Percentiles rank a stretch among this genome's conserved stretches.
These are phyloP conservation scores for Crithidia brevicula DNA, from an alignment of 208 protist species.

Conservation along the genomic window DNA sequence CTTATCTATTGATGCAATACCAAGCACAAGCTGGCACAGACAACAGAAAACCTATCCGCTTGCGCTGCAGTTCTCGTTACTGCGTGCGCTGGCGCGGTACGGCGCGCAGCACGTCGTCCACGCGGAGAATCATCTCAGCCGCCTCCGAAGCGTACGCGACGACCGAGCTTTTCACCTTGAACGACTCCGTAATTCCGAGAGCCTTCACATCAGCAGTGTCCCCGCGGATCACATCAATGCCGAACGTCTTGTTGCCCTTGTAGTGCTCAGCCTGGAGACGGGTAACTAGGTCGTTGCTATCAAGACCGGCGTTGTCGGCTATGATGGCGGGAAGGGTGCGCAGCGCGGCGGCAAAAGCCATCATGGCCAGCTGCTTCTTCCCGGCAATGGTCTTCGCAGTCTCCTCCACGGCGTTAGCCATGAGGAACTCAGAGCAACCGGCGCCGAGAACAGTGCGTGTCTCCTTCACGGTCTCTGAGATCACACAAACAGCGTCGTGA, in stretches of 20 bases:
- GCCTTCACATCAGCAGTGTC: slow-evolving; percentile 94
- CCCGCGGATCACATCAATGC: slow-evolving; percentile 96
- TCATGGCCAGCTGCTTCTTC: slow-evolving; percentile 91
- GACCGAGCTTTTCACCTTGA: slow-evolving; percentile 97
- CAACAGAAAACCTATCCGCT: too few relatives aligned
- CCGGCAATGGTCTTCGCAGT: slow-evolving; percentile 86
- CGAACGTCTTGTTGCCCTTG: slow-evolving; percentile 64
- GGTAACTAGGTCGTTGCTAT: slow-evolving; percentile 97
- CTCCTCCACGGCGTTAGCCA: slow-evolving; percentile 98
- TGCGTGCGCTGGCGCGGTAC: slow-evolving; percentile 93
- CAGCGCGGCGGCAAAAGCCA: slow-evolving; percentile 98
- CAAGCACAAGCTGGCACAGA: too few relatives aligned
- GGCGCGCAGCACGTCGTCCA: slow-evolving; percentile 98
- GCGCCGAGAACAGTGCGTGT: slow-evolving; percentile 97
- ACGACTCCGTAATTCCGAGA: slow-evolving; percentile 98
- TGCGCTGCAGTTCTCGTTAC: neutral
- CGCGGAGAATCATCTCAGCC: slow-evolving; percentile 99
- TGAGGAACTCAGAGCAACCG: slow-evolving; percentile 98
- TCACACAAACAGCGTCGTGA: slow-evolving; percentile 99
- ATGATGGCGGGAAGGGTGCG: slow-evolving; percentile 97
- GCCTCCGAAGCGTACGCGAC: slow-evolving; percentile 98
- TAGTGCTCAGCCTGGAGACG: slow-evolving; percentile 91
- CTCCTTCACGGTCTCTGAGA: slow-evolving; percentile 97
- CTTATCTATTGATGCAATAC: too few relatives aligned
- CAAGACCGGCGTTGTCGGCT: slow-evolving; percentile 98